phyloP scores from a whole-genome alignment of 371 early-diverging fungal species.

The Haplosporangium sp. region DNA sequence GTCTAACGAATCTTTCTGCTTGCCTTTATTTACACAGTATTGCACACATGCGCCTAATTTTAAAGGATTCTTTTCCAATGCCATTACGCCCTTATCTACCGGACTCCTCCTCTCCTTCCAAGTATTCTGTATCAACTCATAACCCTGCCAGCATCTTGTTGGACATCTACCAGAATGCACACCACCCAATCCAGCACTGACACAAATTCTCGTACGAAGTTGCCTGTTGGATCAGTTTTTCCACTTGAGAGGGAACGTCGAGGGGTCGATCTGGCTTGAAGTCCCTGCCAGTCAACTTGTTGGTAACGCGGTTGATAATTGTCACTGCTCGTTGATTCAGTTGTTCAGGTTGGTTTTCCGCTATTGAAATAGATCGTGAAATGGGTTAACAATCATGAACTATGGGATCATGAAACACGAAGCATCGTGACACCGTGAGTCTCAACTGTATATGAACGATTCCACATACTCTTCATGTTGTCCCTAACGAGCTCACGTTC shows the following conservation, averaged over 20 bases:
- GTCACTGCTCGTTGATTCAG: constrained; percentile 73
- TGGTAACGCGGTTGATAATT: constrained; percentile 70
- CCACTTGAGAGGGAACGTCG: constrained; percentile 90
- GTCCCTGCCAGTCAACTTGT: constrained; percentile 79
- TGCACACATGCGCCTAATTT: too few relatives aligned
- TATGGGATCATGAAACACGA: neutral
- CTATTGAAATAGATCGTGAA: constrained; percentile 25
- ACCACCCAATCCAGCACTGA: constrained; percentile 98
- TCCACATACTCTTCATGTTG: constrained; percentile 46
- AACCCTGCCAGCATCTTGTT: neutral
- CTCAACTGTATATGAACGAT: neutral
- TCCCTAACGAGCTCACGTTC: constrained; percentile 49
- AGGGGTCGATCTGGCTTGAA: constrained; percentile 88
- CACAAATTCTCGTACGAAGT: constrained; percentile 94
- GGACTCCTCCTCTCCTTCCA: too few relatives aligned
- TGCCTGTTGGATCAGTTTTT: constrained; percentile 94
- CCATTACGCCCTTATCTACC: too few relatives aligned
- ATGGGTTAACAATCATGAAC: neutral
- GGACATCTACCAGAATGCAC: constrained; percentile 67
- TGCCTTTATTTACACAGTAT: too few relatives aligned
- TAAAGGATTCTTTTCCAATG: too few relatives aligned
- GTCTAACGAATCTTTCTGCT: too few relatives aligned
- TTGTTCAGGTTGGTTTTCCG: constrained; percentile 61
- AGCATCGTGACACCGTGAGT: too few relatives aligned
- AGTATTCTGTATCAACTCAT: too few relatives aligned